Evolutionary conservation across 2,329 filamentous ascomycete species (phyloP).

Genomic region (Coleophoma crateriformis): DNA sequence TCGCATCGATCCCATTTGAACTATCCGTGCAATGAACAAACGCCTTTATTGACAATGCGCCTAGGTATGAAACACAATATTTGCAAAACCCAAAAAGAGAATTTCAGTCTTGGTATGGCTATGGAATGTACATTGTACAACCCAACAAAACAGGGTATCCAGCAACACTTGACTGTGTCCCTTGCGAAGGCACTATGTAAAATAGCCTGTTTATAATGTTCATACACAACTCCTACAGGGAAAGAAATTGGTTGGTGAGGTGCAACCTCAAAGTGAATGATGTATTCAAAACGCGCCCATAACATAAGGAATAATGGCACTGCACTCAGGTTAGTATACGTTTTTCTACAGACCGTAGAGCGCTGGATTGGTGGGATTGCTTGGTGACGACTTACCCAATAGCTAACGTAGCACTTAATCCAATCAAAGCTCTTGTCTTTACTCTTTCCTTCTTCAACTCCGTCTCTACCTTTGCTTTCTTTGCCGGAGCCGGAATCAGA

Average conservation of each 20-base stretch:
- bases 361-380: too few species aligned
- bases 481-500: conserved; percentile 48
- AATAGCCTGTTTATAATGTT: conserved; percentile 5
- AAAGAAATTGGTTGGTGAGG: background rate
- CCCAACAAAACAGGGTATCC: conserved; percentile 15
- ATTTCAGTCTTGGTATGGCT: too few species aligned
- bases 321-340: conserved; percentile 2
- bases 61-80: too few species aligned
- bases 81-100: too few species aligned
- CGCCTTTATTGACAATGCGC: too few species aligned
- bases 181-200: conserved; percentile 3
- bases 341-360: too few species aligned
- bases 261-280: background rate
- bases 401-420: conserved; percentile 79
- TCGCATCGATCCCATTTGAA: too few species aligned
- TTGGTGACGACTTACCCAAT: conserved; percentile 67
- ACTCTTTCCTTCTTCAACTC: conserved; percentile 83
- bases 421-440: conserved; percentile 77
- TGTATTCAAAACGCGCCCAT: conserved; percentile 20
- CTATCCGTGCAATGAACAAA: too few species aligned
- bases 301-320: conserved; percentile 27
- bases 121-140: background rate
- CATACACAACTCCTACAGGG: background rate
- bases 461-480: conserved; percentile 76
- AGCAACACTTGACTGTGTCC: conserved; percentile 8